A percentile compares a stretch with the other conserved stretches of the same genome.
phyloP scores from a whole-genome alignment of 306 rosid species.

The Canavalia gladiata region DNA sequence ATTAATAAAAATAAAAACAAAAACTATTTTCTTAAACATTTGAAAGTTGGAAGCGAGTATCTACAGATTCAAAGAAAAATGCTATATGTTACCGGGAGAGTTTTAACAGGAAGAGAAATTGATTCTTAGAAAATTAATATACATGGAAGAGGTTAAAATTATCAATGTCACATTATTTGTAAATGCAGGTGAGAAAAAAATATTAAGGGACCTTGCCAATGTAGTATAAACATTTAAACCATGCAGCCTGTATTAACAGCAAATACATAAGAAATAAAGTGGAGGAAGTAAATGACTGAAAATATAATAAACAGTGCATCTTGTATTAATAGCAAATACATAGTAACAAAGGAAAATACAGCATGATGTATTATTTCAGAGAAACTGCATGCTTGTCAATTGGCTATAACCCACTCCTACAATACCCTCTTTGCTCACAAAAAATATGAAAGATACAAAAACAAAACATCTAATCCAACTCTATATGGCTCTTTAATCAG shows the following conservation, averaged over 20 bases:
- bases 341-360: slow-evolving; percentile 10
- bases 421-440: background rate
- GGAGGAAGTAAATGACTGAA: background rate
- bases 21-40: too few relatives aligned
- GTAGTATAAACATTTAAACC: background rate
- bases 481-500: slow-evolving; percentile 35
- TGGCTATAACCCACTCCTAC: slow-evolving; percentile 7
- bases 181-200: background rate
- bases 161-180: background rate
- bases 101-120: background rate
- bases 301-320: slow-evolving; percentile 29
- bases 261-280: background rate
- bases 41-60: too few relatives aligned
- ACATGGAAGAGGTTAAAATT: background rate
- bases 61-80: background rate
- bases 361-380: background rate
- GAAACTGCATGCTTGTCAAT: slow-evolving; percentile 31
- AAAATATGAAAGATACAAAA: background rate
- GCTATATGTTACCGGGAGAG: background rate
- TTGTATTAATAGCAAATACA: slow-evolving; percentile 16
- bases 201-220: slow-evolving; percentile 2
- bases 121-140: background rate
- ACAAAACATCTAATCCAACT: slow-evolving; percentile 35
- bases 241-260: background rate
- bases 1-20: too few relatives aligned